A percentile compares a stretch with the other conserved stretches of the same genome.
phyloP scores from a whole-genome alignment of 2,329 filamentous ascomycete genomes.

The Aspergillus caelatus region DNA sequence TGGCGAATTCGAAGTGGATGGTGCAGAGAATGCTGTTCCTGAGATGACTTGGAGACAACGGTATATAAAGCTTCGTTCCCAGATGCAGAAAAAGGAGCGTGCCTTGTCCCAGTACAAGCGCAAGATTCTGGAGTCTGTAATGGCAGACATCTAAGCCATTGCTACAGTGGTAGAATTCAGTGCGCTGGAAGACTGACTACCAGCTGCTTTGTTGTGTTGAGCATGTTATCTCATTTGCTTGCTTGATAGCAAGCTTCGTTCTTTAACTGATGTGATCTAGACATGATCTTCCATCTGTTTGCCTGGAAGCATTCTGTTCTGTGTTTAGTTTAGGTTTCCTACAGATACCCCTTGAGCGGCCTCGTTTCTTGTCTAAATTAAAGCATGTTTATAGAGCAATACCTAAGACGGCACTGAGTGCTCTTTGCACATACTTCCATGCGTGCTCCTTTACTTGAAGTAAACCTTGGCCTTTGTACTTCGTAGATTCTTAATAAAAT shows the following conservation, averaged over 20 bases:
- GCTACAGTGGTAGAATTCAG: not conserved
- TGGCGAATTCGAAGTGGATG: constrained; percentile 33
- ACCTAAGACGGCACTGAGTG: not conserved
- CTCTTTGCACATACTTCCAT: not conserved
- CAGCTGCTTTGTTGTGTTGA: not conserved
- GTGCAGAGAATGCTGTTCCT: constrained; percentile 22
- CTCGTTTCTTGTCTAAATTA: constrained; percentile 8
- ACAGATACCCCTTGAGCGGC: constrained; percentile 26
- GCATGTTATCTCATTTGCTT: not conserved
- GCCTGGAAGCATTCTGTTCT: not conserved
- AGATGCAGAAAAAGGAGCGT: constrained; percentile 43
- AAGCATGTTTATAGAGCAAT: constrained; percentile 2
- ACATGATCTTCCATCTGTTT: not conserved
- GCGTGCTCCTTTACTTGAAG: not conserved
- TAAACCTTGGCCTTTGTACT: not conserved
- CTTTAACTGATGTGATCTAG: not conserved
- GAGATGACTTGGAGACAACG: constrained; percentile 44
- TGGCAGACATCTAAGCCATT: constrained; percentile 40
- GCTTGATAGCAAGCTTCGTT: not conserved
- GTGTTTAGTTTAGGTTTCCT: constrained; percentile 10
- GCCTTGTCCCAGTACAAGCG: constrained; percentile 44
- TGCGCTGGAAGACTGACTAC: not conserved
- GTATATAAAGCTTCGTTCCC: constrained; percentile 40
- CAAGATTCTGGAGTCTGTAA: constrained; percentile 47
- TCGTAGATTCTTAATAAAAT: not conserved